phyloP scores from a whole-genome alignment of 306 rosid genomes.

The Prunus fruticosa region DNA sequence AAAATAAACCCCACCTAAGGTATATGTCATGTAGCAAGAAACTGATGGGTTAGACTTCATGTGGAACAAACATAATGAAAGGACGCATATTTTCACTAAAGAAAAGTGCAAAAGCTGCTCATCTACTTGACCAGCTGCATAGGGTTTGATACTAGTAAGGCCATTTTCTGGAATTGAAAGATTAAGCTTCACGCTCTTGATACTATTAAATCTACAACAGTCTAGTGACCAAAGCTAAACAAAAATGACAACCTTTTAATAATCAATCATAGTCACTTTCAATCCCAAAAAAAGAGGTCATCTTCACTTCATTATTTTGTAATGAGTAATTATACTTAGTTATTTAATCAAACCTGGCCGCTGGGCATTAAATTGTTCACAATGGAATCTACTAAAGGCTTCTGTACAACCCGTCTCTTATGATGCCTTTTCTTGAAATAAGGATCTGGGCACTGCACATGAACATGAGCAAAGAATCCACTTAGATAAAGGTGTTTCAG shows the following conservation, averaged over 20 bases:
- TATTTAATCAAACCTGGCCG: constrained; percentile 58
- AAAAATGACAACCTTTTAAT: not conserved
- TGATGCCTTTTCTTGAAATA: constrained; percentile 87
- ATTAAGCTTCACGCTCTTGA: not conserved
- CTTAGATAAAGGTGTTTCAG: not conserved
- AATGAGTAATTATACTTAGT: not conserved
- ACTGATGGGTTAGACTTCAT: not conserved
- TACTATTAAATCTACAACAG: not conserved
- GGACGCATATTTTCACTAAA: not conserved
- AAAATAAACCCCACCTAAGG: not conserved
- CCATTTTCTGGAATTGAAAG: not conserved
- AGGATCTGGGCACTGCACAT: constrained; percentile 93
- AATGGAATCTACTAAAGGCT: constrained; percentile 64
- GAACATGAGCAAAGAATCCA: constrained; percentile 19
- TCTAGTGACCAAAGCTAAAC: not conserved
- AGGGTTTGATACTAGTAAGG: not conserved
- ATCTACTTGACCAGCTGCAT: not conserved
- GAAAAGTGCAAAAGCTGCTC: not conserved
- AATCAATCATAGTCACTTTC: not conserved
- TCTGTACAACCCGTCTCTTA: constrained; percentile 86
- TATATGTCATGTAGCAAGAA: not conserved
- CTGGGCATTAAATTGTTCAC: constrained; percentile 48
- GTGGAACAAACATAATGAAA: not conserved
- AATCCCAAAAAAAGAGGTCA: not conserved
- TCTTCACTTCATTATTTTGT: not conserved